Evolutionary conservation across 371 early-diverging fungal genomes (phyloP).

Genomic region (Mucor lusitanicus): DNA sequence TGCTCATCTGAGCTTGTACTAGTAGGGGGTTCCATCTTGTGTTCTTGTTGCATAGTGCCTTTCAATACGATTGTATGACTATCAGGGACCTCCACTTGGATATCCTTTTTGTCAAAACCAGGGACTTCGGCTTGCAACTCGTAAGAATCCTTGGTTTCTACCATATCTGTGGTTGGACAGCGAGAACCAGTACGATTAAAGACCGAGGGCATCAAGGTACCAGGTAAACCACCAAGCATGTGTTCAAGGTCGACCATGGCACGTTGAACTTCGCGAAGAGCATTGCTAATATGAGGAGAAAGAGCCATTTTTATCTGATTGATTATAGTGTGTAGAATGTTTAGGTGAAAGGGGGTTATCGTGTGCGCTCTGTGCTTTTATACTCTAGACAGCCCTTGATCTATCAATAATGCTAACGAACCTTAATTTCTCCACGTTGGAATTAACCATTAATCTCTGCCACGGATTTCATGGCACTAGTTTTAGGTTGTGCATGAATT

Average conservation of each 20-base stretch:
- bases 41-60: conserved; percentile 18
- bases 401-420: too few relatives aligned
- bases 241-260: conserved; percentile 39
- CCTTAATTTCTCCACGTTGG: too few relatives aligned
- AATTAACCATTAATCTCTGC: too few relatives aligned
- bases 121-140: conserved; percentile 41
- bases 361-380: not conserved
- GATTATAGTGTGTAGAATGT: not conserved
- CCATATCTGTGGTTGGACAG: conserved; percentile 32
- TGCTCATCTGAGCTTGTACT: not conserved
- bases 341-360: not conserved
- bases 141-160: conserved; percentile 26
- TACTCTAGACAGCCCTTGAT: not conserved
- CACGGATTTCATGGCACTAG: not conserved
- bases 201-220: not conserved
- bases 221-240: conserved; percentile 21
- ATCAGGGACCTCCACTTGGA: conserved; percentile 38
- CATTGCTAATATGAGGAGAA: conserved; percentile 27
- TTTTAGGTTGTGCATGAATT: not conserved
- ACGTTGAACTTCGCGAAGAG: conserved; percentile 40
- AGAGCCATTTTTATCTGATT: conserved; percentile 21
- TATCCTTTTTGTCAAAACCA: conserved; percentile 39
- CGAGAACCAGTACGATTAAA: not conserved
- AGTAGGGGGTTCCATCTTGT: not conserved
- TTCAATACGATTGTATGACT: conserved; percentile 28